These are phyloP conservation scores for Penicillium diatomitis DNA, from an alignment of 495 filamentous ascomycete species.

Conservation along the genomic window DNA sequence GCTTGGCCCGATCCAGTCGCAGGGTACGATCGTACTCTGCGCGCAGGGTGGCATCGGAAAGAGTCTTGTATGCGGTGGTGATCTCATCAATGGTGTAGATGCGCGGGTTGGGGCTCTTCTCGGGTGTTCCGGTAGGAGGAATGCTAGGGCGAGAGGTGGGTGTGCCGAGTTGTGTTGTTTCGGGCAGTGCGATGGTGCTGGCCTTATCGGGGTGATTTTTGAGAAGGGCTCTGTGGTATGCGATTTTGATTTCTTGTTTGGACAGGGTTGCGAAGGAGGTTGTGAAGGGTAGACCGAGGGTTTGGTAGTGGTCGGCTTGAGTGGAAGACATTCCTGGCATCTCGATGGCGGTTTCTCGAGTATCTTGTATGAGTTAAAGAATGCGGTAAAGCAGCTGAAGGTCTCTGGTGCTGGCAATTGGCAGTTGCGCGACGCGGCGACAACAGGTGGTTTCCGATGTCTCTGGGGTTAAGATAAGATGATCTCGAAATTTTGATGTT, in stretches of 20 bases:
- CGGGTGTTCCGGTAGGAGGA: neutral
- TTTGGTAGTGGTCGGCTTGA: slow-evolving; percentile 39
- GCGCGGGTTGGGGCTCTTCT: neutral
- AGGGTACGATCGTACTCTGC: slow-evolving; percentile 57
- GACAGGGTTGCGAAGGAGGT: slow-evolving; percentile 12
- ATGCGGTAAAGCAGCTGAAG: too few relatives aligned
- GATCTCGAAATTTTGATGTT: too few relatives aligned
- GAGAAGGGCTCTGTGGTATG: slow-evolving; percentile 72
- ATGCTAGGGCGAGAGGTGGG: neutral
- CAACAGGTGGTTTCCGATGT: too few relatives aligned
- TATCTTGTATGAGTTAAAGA: neutral
- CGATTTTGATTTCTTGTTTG: slow-evolving; percentile 53
- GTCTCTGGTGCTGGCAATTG: too few relatives aligned
- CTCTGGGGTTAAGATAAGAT: too few relatives aligned
- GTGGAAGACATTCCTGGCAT: slow-evolving; percentile 15
- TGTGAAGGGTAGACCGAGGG: slow-evolving; percentile 41
- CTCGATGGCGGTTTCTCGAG: neutral
- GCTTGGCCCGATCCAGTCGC: slow-evolving; percentile 24
- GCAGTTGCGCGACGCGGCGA: too few relatives aligned
- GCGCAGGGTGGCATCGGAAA: slow-evolving; percentile 50
- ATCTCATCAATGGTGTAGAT: slow-evolving; percentile 69
- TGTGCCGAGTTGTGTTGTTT: slow-evolving; percentile 1
- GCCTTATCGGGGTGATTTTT: slow-evolving; percentile 76
- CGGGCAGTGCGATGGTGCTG: slow-evolving; percentile 10
- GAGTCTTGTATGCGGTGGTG: slow-evolving; percentile 60